Evolutionary conservation across 2,329 filamentous ascomycete genomes (phyloP).

Genomic region (Aureobasidium pullulans): DNA sequence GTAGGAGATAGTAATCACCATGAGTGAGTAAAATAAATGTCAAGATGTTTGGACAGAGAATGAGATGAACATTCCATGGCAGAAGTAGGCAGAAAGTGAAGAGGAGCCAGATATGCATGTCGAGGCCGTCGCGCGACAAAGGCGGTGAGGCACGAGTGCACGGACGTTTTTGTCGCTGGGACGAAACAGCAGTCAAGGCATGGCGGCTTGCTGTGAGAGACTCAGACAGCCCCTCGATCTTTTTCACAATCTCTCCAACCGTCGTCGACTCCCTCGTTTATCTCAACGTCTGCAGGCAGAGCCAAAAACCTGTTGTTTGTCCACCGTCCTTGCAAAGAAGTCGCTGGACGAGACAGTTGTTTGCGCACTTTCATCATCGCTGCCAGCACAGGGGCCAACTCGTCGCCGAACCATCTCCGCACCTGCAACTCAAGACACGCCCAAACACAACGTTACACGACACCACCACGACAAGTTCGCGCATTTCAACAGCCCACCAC

Average conservation of each 20-base stretch:
- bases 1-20: too few species aligned
- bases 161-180: background rate
- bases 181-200: background rate
- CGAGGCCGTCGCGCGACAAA: background rate
- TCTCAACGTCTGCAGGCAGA: constrained; percentile 2
- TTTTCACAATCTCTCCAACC: background rate
- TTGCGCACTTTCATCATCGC: background rate
- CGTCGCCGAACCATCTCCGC: background rate
- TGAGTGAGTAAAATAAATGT: background rate
- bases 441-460: background rate
- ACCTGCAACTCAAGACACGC: background rate
- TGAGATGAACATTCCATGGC: background rate
- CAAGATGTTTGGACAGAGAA: background rate
- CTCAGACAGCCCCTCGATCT: constrained; percentile 5
- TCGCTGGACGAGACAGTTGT: background rate
- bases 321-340: background rate
- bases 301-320: background rate
- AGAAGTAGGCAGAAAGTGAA: background rate
- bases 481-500: background rate
- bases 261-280: constrained; percentile 1
- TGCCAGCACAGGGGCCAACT: background rate
- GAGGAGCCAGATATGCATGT: background rate
- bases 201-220: background rate
- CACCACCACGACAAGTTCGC: background rate
- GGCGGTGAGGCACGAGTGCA: constrained; percentile 1